Conservation (phyloP, 2,329 filamentous ascomycete species). For the Gnomoniopsis sp. region DNA sequence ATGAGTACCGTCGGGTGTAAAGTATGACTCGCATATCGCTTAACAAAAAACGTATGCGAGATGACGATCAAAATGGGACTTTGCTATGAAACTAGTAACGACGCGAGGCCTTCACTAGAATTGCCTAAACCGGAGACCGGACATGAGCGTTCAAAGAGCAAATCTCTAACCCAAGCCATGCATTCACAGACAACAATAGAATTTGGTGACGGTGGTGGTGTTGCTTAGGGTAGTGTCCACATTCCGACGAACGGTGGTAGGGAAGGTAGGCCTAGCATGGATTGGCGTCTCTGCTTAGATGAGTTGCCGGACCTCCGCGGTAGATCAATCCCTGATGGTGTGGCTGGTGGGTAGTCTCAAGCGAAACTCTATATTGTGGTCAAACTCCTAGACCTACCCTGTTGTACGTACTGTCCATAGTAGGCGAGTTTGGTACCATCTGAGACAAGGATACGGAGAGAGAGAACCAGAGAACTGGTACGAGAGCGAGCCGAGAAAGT, state of each 20-base stretch:
- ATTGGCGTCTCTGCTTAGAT: background rate
- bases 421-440: too few relatives aligned
- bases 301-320: background rate
- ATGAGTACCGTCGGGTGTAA: background rate
- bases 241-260: background rate
- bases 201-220: background rate
- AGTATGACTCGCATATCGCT: background rate
- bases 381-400: background rate
- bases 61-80: too few relatives aligned
- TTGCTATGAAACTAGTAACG: too few relatives aligned
- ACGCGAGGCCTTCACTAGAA: too few relatives aligned
- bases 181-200: background rate
- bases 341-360: background rate
- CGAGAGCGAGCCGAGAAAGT: too few relatives aligned
- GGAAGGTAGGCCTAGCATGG: background rate
- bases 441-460: too few relatives aligned
- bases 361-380: background rate
- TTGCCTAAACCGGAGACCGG: background rate
- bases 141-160: background rate
- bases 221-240: background rate
- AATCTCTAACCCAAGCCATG: background rate
- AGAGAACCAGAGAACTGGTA: too few relatives aligned
- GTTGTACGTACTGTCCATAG: too few relatives aligned
- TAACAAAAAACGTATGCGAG: too few relatives aligned
- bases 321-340: background rate